These are phyloP conservation scores for Echria macrotheca DNA, from an alignment of 495 filamentous ascomycete species.

Conservation along the genomic window DNA sequence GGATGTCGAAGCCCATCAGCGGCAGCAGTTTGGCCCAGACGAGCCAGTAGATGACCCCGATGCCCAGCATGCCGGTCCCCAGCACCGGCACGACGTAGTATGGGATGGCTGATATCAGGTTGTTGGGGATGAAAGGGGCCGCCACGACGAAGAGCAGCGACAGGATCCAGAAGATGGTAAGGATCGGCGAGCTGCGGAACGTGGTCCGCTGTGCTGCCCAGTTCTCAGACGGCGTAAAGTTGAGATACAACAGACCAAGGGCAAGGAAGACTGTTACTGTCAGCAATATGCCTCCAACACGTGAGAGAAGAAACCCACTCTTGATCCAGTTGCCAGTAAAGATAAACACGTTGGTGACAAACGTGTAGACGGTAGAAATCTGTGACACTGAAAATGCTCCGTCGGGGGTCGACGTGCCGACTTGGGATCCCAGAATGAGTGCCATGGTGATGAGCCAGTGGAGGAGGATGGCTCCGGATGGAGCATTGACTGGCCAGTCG, in stretches of 20 bases:
- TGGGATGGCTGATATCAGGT: slow-evolving; percentile 27
- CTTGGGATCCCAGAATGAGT: slow-evolving; percentile 45
- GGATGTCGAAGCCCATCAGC: slow-evolving; percentile 34
- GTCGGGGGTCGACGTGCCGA: not conserved
- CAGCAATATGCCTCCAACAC: not conserved
- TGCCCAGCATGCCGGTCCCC: slow-evolving; percentile 38
- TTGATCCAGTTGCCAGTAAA: slow-evolving; percentile 36
- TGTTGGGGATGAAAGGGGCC: slow-evolving; percentile 40
- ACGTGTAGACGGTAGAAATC: slow-evolving; percentile 22
- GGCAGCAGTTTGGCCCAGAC: slow-evolving; percentile 41
- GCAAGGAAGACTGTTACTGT: slow-evolving; percentile 48
- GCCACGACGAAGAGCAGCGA: slow-evolving; percentile 38
- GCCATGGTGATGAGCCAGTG: slow-evolving; percentile 58
- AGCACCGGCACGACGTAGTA: slow-evolving; percentile 41
- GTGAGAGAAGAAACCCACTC: slow-evolving; percentile 6
- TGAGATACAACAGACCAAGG: slow-evolving; percentile 38
- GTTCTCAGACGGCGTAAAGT: slow-evolving; percentile 33
- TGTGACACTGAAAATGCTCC: not conserved
- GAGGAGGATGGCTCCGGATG: slow-evolving; percentile 54
- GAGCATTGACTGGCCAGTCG: slow-evolving; percentile 55
- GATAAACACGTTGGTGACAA: slow-evolving; percentile 28
- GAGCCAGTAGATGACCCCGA: slow-evolving; percentile 41
- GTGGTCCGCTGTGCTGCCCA: slow-evolving; percentile 33
- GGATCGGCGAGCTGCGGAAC: slow-evolving; percentile 34
- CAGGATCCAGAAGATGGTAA: slow-evolving; percentile 41